Conservation (phyloP, 75 land plant species). For the Picea sitchensis region DNA sequence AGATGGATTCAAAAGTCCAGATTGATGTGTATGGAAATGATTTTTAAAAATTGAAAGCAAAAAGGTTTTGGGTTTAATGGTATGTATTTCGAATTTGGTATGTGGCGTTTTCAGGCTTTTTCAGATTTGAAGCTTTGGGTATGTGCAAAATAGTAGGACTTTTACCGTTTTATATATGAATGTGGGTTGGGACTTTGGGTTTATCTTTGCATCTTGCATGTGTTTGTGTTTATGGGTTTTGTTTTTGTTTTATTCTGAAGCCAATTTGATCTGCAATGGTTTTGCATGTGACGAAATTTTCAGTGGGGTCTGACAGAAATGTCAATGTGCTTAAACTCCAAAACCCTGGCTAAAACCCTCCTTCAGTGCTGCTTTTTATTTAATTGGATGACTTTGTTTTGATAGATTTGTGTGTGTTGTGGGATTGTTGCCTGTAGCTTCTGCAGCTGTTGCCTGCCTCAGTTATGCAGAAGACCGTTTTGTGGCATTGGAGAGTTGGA, state of each 20-base stretch:
- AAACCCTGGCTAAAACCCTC: not conserved
- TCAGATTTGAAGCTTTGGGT: not conserved
- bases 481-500: not conserved
- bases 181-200: not conserved
- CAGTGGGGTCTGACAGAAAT: not conserved
- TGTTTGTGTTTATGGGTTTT: not conserved
- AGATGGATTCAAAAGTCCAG: no score
- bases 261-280: not conserved
- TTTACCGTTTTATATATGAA: not conserved
- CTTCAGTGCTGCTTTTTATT: not conserved
- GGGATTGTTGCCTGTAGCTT: not conserved
- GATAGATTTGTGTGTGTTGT: not conserved
- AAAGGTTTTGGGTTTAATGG: not conserved
- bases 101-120: not conserved
- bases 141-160: not conserved
- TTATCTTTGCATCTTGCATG: not conserved
- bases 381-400: not conserved
- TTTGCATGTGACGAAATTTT: not conserved
- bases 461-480: slow-evolving; percentile 4
- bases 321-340: slow-evolving; percentile 3
- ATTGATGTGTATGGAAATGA: no score
- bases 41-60: no score
- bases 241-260: not conserved
- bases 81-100: not conserved
- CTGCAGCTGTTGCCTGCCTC: not conserved